Base-by-base conservation (phyloP, 208 protist genomes). In the Hexamita inflata region DNA sequence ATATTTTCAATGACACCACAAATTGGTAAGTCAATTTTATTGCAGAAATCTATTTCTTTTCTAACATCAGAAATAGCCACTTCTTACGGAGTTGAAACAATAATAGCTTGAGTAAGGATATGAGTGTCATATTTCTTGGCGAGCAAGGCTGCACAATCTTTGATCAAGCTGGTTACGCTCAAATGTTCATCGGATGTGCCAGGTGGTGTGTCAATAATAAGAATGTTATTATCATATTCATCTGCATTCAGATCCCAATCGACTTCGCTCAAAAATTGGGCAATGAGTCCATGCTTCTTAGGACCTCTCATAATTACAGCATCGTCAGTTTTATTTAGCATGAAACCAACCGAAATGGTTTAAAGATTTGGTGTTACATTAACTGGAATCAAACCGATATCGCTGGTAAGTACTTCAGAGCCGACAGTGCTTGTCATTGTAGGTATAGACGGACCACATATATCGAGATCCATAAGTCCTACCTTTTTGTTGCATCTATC, bases 1-100 rank as follows among this genome's bases (percentile, higher is more conserved):
- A 99, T 99, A 86, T 99, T 99, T 80, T 99, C 96, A 13, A 99
- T 91, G 34, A 99, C 88, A 39, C 97, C 97, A 38, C 98, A 82
- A 29, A 98, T 83, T 0, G 79, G 85, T 4, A 98, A 60, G 67
- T 90, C 88, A 30, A 92, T 87, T 78, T 97, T 96, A 34, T 89
- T 81, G 85, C 95, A 99, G 83, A 99, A 99, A 78, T 90, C 92
- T 61, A 99, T 83, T 83, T 99, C 96, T 73, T 93, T 94, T 39
- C 93, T 83, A 26, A 99, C 97, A 78, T 98, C 96, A 0, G 90
- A 86, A 68, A 98, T 85, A 15, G 94, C 85, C 0, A 99, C 91
- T 60, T 75, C 73, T 53, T 84, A 80, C 34, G 80, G 76, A 28
- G 80, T 82, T 29, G 80, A 65, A 9, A 82, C 76, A 32, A 82